phyloP scores from a whole-genome alignment of 257 asterid genomes.

The Scutellaria minor region DNA sequence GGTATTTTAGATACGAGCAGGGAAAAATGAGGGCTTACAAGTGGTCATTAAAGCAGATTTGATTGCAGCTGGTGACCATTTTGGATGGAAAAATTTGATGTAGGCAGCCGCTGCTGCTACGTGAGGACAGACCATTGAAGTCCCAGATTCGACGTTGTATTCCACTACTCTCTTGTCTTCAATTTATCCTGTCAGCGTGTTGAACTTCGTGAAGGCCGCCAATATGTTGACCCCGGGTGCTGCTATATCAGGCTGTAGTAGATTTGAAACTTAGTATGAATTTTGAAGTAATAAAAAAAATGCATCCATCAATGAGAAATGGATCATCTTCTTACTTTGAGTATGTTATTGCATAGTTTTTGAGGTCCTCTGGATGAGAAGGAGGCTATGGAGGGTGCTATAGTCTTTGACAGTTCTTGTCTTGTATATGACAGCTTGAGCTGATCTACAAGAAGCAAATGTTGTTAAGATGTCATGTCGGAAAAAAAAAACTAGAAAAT shows the following conservation, averaged over 20 bases:
- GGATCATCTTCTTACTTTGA: constrained; percentile 55
- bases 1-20: not conserved
- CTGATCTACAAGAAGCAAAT: constrained; percentile 41
- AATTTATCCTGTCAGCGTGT: constrained; percentile 30
- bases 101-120: constrained; percentile 80
- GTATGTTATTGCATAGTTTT: constrained; percentile 46
- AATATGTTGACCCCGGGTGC: constrained; percentile 84
- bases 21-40: constrained; percentile 36
- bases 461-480: not conserved
- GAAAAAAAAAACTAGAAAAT: too few relatives aligned
- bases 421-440: constrained; percentile 62
- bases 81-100: constrained; percentile 70
- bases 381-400: constrained; percentile 60
- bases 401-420: constrained; percentile 39
- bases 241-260: constrained; percentile 75
- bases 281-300: too few relatives aligned
- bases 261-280: not conserved
- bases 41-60: constrained; percentile 93
- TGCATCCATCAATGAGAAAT: too few relatives aligned
- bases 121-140: constrained; percentile 94
- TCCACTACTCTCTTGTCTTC: constrained; percentile 47
- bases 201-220: too few relatives aligned
- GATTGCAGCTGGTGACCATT: constrained; percentile 82
- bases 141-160: constrained; percentile 67
- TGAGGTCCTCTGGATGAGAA: constrained; percentile 93